Evolutionary conservation across 202 grass and related monocot species (phyloP), one percentile per base, ranked within the genome.

Genomic region (Carex sylvatica): DNA sequence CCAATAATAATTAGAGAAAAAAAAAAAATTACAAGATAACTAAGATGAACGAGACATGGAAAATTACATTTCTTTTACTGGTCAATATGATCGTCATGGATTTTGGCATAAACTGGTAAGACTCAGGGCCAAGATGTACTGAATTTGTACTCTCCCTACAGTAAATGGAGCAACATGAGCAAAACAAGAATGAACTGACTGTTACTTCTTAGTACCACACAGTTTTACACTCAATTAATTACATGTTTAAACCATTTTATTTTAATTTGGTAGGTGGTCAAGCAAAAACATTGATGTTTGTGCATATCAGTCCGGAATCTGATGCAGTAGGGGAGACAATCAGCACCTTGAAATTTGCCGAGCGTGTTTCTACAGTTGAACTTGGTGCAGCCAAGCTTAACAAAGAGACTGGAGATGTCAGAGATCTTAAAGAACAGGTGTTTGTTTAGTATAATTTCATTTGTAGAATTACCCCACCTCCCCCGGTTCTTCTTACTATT

Each of bases 221-320:
- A 55, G 33, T 10, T 18, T 30, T 7, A 13, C 4, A 4, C 9
- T 47, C 18, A 60, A 26, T 49, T 65, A 46, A 16, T 16, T 64
- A 14, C n/a, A 11, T 10, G 49, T 19, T 61, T 60, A 79, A 9
- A 18, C 9, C 9, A n/a, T 82, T 63, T 51, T 9, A 42, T 59
- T 59, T 26, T 65, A 67, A 68, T 82, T 58, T 23, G 65, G 83
- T 84, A 99, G 93, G 96, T 56, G 96, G 96, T 47, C 96, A 99
- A 85, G 96, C 96, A 28, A 99, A 99, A 86, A 99, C 96, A 9
- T 86, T 99, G 89, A 99, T 99, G 96, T 99, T 99, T 92, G 96
- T 99, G 80, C 96, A 99, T 88, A 89, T 99, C 76, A 99, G 89
- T 77, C 96, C 93, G 46, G 96, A 96, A 86, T 90, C 84, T 82